Conservation (phyloP, 441 rosid genomes). For the Lepidium campestre region DNA sequence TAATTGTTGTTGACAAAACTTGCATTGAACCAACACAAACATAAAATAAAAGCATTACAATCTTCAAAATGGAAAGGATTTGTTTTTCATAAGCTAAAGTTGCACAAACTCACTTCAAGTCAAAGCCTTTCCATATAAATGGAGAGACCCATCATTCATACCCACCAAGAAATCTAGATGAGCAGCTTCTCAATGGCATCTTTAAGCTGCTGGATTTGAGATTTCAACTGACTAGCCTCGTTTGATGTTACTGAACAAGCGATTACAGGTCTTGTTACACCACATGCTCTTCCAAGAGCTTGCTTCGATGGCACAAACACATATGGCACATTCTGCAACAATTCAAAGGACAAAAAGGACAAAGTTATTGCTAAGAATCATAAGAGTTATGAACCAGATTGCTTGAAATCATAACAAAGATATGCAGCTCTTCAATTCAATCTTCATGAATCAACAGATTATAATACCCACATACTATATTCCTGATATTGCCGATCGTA, state of each 20-base stretch:
- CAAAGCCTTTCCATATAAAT: conserved; percentile 53
- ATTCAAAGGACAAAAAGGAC: background rate
- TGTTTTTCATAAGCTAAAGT: background rate
- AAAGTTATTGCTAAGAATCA: background rate
- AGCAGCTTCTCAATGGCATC: conserved; percentile 97
- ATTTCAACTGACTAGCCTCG: conserved; percentile 78
- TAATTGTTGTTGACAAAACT: background rate
- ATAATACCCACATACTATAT: background rate
- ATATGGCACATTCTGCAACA: conserved; percentile 78
- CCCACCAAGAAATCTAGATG: conserved; percentile 41
- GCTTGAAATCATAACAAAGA: background rate
- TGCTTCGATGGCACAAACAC: conserved; percentile 94
- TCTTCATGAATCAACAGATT: background rate
- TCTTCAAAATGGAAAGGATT: background rate
- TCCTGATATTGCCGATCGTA: background rate
- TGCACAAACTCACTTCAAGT: conserved; percentile 31
- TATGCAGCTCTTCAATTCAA: background rate
- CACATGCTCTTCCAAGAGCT: conserved; percentile 95
- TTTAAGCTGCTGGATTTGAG: conserved; percentile 85
- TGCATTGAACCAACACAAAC: conserved; percentile 11
- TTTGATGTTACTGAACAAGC: conserved; percentile 84
- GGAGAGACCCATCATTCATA: conserved; percentile 71
- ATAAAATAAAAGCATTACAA: background rate
- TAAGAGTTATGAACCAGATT: background rate
- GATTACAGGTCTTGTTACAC: conserved; percentile 94